phyloP scores from a whole-genome alignment of 768 basidiomycete genomes.

The Termitomyces titanicus region DNA sequence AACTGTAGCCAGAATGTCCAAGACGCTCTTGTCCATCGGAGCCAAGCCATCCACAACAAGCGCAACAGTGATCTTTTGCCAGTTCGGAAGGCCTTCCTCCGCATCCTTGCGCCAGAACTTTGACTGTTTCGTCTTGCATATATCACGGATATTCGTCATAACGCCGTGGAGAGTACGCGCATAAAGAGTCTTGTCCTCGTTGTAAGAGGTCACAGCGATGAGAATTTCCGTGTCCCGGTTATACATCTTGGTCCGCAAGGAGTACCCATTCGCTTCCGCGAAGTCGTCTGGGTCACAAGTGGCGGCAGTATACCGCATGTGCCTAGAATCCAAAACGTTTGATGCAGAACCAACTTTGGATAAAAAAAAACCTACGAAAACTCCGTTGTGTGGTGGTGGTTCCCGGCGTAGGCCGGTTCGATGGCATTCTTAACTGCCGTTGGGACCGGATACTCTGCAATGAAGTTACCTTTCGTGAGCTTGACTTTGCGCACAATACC shows the following conservation, averaged over 20 bases:
- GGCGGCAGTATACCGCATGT: slow-evolving; percentile 93
- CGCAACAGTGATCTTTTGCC: slow-evolving; percentile 90
- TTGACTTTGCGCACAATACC: slow-evolving; percentile 87
- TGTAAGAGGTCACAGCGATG: slow-evolving; percentile 92
- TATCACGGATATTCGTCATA: slow-evolving; percentile 96
- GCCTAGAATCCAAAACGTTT: slow-evolving; percentile 34
- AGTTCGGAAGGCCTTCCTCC: slow-evolving; percentile 79
- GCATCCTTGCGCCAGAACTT: slow-evolving; percentile 86
- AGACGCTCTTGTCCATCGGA: slow-evolving; percentile 91
- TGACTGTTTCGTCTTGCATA: slow-evolving; percentile 92
- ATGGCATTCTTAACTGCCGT: slow-evolving; percentile 80
- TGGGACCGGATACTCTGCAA: slow-evolving; percentile 85
- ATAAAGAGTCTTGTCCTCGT: slow-evolving; percentile 88
- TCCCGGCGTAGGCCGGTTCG: slow-evolving; percentile 66
- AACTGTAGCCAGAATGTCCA: slow-evolving; percentile 84
- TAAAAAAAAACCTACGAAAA: slow-evolving; percentile 68
- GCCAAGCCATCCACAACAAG: slow-evolving; percentile 91
- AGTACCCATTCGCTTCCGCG: slow-evolving; percentile 72
- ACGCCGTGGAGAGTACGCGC: slow-evolving; percentile 91
- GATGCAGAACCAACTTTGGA: neutral
- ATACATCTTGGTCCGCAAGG: slow-evolving; percentile 82
- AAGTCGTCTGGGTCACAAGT: slow-evolving; percentile 92
- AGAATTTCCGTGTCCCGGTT: slow-evolving; percentile 88
- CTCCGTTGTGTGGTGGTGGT: slow-evolving; percentile 76
- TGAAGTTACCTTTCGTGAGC: slow-evolving; percentile 90